Base-by-base conservation (phyloP, 139 green algal genomes). In the Pycnococcus provasolii region DNA sequence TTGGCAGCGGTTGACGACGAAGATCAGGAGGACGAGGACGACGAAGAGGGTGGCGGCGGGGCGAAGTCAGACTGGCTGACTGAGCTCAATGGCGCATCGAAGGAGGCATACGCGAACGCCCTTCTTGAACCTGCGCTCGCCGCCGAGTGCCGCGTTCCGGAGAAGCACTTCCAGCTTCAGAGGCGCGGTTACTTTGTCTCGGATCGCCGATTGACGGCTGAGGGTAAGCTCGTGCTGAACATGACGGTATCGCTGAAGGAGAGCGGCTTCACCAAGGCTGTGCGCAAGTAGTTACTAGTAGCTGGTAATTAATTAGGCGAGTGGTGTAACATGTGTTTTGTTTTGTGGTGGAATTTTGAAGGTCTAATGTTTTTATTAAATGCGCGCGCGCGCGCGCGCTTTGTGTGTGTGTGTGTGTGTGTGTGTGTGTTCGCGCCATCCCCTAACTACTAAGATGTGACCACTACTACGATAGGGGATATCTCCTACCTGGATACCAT, bases 101-200 rank as follows among this genome's bases (percentile, higher is more conserved):
- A 80, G 15, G 61, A 73, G 42, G 59, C 85, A 4, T 54, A 91
- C 2, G 13, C 63, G 50, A 81, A 81, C 8, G 83, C 80, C 0
- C 62, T 84, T 1, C 73, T 71, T 15, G 69, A 66, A 39, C 69
- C 77, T 1, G 5, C 3, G 9, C 39, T 83, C 2, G 45, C 50
- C 5, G 52, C 62, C 11, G 43, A 65, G 4, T 15, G 11, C 2
- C 50, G 59, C 3, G 57, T 58, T 40, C 47, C 63, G 13, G 67
- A 60, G 6, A 44, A 46, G 46, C 84, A 83, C 58, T 96, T 96
- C 77, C 92, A 99, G 81, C 85, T 97, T 65, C 92, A 99, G 80
- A 81, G 93, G 11, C 64, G 96, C 53, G 93, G 72, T 1, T 79
- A 80, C 64, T 82, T 79, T 59, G 70, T 53, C 15, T 80, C 94